These are phyloP conservation scores for Tylopilus orsonianus DNA, from an alignment of 1,284 basidiomycete species.

Conservation along the genomic window DNA sequence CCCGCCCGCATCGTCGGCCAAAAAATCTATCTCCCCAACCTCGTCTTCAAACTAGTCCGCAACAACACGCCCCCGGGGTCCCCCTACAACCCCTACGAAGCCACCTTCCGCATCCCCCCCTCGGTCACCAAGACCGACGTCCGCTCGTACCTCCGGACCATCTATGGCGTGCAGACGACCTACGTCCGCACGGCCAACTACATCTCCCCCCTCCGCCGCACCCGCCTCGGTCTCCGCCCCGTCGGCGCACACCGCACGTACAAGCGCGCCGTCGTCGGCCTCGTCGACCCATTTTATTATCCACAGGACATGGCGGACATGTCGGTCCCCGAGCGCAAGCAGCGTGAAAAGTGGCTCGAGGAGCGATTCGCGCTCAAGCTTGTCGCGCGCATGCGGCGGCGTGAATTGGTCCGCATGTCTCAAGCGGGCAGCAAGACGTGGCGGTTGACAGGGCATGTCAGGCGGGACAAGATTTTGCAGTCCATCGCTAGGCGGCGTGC, in stretches of 20 bases:
- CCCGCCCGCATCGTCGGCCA: slow-evolving; percentile 67
- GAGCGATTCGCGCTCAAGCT: slow-evolving; percentile 52
- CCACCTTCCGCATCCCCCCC: slow-evolving; percentile 88
- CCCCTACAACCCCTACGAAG: slow-evolving; percentile 91
- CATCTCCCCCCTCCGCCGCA: slow-evolving; percentile 53
- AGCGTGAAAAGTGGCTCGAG: slow-evolving; percentile 60
- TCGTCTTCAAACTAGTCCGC: slow-evolving; percentile 79
- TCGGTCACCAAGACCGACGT: slow-evolving; percentile 91
- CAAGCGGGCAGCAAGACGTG: slow-evolving; percentile 48
- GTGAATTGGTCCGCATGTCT: slow-evolving; percentile 46
- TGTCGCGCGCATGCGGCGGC: slow-evolving; percentile 41
- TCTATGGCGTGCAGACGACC: slow-evolving; percentile 86
- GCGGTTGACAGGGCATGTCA: slow-evolving; percentile 41
- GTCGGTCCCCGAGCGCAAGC: slow-evolving; percentile 49
- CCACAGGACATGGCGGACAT: slow-evolving; percentile 80
- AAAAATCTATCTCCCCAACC: slow-evolving; percentile 87
- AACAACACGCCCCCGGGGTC: slow-evolving; percentile 78
- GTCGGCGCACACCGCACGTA: slow-evolving; percentile 56
- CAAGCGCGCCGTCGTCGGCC: slow-evolving; percentile 87
- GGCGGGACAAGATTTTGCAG: slow-evolving; percentile 44
- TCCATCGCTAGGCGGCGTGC: slow-evolving; percentile 32
- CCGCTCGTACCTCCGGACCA: slow-evolving; percentile 78
- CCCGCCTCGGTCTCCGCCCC: slow-evolving; percentile 30
- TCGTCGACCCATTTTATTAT: slow-evolving; percentile 90
- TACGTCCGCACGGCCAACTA: slow-evolving; percentile 95